Evolutionary conservation across 2,329 filamentous ascomycete genomes (phyloP).

Genomic region (Colletotrichum tabaci): DNA sequence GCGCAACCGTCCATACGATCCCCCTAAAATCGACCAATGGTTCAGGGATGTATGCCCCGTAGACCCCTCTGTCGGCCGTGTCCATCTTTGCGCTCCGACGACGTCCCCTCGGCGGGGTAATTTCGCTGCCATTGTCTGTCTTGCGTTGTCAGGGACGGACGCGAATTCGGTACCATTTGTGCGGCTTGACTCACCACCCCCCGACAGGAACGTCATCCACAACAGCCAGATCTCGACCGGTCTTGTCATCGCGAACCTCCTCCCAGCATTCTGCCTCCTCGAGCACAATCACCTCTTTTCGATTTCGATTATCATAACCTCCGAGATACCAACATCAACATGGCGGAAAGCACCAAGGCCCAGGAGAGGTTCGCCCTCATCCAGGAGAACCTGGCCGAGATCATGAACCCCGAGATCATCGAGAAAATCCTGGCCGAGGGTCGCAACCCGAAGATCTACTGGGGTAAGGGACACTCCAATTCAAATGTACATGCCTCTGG

Average conservation of each 20-base stretch:
- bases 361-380: slow-evolving; percentile 82
- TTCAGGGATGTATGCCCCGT: slow-evolving; percentile 23
- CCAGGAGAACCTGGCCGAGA: slow-evolving; percentile 84
- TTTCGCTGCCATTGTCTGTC: slow-evolving; percentile 32
- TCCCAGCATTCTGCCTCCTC: neutral
- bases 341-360: slow-evolving; percentile 54
- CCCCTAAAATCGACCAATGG: slow-evolving; percentile 36
- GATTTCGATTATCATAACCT: neutral
- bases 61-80: slow-evolving; percentile 41
- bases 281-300: neutral
- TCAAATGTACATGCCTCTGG: neutral
- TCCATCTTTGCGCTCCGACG: slow-evolving; percentile 35
- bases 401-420: slow-evolving; percentile 88
- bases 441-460: slow-evolving; percentile 84
- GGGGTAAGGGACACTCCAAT: slow-evolving; percentile 67
- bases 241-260: slow-evolving; percentile 5
- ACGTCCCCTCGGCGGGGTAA: slow-evolving; percentile 43
- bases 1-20: neutral
- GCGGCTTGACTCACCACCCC: slow-evolving; percentile 31
- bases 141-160: neutral
- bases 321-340: slow-evolving; percentile 26
- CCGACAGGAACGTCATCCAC: slow-evolving; percentile 12
- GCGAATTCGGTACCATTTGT: slow-evolving; percentile 35
- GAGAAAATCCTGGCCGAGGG: slow-evolving; percentile 80
- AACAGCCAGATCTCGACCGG: slow-evolving; percentile 7